phyloP scores from a whole-genome alignment of 495 filamentous ascomycete genomes.

The Penicillium coffeae region DNA sequence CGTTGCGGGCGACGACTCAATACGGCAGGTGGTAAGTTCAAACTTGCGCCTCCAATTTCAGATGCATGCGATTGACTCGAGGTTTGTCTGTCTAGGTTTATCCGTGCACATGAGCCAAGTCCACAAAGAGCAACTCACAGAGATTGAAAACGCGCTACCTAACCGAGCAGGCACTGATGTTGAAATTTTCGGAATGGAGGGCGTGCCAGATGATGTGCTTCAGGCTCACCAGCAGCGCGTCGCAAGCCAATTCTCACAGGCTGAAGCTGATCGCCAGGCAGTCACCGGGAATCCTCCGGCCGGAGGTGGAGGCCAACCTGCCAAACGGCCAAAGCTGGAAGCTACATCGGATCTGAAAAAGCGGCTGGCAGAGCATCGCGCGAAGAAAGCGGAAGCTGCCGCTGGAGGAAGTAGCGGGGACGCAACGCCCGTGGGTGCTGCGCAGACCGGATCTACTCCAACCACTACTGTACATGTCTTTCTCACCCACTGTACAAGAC shows the following conservation, averaged over 20 bases:
- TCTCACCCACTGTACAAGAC: conserved; percentile 21
- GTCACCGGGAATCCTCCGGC: conserved; percentile 78
- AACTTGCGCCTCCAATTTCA: conserved; percentile 7
- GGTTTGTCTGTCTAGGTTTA: conserved; percentile 63
- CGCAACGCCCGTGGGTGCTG: conserved; percentile 54
- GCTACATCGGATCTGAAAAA: conserved; percentile 73
- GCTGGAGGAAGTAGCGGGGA: conserved; percentile 55
- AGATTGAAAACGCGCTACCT: conserved; percentile 86
- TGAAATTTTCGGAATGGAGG: conserved; percentile 98
- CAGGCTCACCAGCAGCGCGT: conserved; percentile 81
- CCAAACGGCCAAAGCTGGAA: conserved; percentile 81
- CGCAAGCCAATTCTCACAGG: conserved; percentile 74
- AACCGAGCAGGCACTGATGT: conserved; percentile 79
- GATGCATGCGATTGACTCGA: conserved; percentile 6
- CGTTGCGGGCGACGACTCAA: conserved; percentile 82
- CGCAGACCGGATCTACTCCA: conserved; percentile 44
- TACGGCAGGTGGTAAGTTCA: conserved; percentile 79
- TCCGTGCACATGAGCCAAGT: conserved; percentile 97
- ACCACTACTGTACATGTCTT: conserved; percentile 51
- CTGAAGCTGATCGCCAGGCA: conserved; percentile 75
- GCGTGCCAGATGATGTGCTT: conserved; percentile 82
- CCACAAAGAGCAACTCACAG: conserved; percentile 83
- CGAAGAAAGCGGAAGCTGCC: conserved; percentile 59
- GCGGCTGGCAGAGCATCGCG: conserved; percentile 75
- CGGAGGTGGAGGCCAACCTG: conserved; percentile 53